phyloP scores from a whole-genome alignment of 352 stramenopile species.

The Phytophthora agathidicida region DNA sequence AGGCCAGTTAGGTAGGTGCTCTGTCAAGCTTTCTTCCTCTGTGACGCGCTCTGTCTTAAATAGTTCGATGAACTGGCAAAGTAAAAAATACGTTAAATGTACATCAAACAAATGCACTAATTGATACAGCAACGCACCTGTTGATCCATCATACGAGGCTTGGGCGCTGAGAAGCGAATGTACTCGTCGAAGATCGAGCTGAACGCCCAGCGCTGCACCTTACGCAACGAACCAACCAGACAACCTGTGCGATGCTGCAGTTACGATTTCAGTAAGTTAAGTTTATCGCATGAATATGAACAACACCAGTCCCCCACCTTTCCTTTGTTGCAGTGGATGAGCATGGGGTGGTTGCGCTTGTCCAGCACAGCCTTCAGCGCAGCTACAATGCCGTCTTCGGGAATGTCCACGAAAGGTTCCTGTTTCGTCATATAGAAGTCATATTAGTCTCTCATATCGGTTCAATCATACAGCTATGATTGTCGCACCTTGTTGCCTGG shows the following conservation, averaged over 20 bases:
- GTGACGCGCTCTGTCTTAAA: constrained; percentile 83
- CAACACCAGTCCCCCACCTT: constrained; percentile 48
- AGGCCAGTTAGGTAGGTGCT: constrained; percentile 71
- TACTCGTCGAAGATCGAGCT: constrained; percentile 89
- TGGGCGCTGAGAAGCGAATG: constrained; percentile 84
- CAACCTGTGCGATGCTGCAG: constrained; percentile 79
- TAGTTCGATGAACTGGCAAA: constrained; percentile 78
- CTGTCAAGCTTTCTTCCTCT: constrained; percentile 45
- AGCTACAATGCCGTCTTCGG: constrained; percentile 76
- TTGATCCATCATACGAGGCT: constrained; percentile 89
- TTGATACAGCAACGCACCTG: constrained; percentile 40
- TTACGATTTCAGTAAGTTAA: neutral
- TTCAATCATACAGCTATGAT: neutral
- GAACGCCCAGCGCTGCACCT: constrained; percentile 85
- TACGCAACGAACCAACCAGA: constrained; percentile 78
- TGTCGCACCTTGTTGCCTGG: constrained; percentile 76
- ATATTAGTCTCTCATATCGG: constrained; percentile 1
- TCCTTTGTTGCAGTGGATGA: constrained; percentile 90
- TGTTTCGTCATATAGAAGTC: constrained; percentile 16
- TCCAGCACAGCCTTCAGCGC: constrained; percentile 82
- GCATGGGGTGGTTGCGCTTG: constrained; percentile 85
- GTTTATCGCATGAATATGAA: too few relatives aligned
- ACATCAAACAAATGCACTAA: neutral
- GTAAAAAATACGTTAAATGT: constrained; percentile 8
- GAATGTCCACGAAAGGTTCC: constrained; percentile 89